Evolutionary conservation across 2,329 filamentous ascomycete species (phyloP).

Genomic region (Penicillium sp.): DNA sequence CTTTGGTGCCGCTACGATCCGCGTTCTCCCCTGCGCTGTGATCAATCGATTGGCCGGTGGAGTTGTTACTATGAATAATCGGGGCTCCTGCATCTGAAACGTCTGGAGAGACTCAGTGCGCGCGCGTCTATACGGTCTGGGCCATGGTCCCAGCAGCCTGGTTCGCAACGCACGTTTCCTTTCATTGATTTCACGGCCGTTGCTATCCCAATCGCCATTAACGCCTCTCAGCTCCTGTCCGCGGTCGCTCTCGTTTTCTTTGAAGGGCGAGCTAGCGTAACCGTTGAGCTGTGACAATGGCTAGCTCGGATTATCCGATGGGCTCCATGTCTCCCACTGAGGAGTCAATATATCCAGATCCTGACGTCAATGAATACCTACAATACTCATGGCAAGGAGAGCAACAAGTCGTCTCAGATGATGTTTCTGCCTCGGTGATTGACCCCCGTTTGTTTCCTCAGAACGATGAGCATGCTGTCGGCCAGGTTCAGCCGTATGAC

Average conservation of each 20-base stretch:
- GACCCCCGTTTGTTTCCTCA: slow-evolving; percentile 38
- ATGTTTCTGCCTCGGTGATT: slow-evolving; percentile 31
- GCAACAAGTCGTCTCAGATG: slow-evolving; percentile 17
- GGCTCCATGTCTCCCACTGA: slow-evolving; percentile 17
- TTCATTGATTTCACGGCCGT: slow-evolving; percentile 2
- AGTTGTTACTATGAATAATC: slow-evolving; percentile 28
- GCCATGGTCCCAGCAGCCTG: slow-evolving; percentile 19
- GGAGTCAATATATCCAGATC: slow-evolving; percentile 37
- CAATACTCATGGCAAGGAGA: slow-evolving; percentile 39
- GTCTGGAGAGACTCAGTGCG: slow-evolving; percentile 16
- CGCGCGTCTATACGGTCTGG: slow-evolving; percentile 23
- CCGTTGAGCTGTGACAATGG: slow-evolving; percentile 16
- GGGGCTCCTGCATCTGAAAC: slow-evolving; percentile 24
- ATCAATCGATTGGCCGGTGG: slow-evolving; percentile 18
- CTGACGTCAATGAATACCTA: slow-evolving; percentile 37
- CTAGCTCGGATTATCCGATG: slow-evolving; percentile 18
- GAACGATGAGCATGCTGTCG: not conserved
- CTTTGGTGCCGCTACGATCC: slow-evolving; percentile 1
- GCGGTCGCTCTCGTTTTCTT: not conserved
- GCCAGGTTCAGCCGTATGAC: not conserved
- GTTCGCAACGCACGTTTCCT: slow-evolving; percentile 13
- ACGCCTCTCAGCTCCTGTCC: not conserved
- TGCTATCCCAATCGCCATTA: not conserved
- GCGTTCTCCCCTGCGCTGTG: not conserved
- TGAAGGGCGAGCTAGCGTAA: not conserved